Evolutionary conservation across 176 grass and related monocot species (phyloP).

Genomic region (Oryza meyeriana): DNA sequence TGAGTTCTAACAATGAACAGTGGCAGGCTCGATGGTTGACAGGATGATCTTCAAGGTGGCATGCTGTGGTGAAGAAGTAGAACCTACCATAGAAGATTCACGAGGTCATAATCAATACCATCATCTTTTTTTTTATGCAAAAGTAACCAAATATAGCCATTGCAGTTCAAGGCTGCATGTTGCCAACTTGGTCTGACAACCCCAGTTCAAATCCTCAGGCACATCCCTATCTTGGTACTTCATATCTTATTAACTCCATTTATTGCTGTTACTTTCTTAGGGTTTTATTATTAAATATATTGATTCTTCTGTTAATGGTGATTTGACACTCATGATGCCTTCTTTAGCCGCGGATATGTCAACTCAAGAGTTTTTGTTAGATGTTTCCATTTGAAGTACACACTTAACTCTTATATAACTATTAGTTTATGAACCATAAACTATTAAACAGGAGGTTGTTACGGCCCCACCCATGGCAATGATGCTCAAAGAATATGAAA

Average conservation of each 20-base stretch:
- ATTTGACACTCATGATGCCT: neutral
- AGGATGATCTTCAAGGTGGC: neutral
- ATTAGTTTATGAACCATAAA: neutral
- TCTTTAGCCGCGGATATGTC: neutral
- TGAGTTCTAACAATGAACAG: neutral
- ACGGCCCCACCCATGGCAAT: neutral
- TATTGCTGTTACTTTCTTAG: neutral
- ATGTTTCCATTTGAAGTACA: neutral
- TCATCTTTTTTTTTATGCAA: neutral
- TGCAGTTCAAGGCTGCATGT: neutral
- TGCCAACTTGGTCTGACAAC: neutral
- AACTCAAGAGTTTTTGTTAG: neutral
- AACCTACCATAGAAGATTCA: neutral
- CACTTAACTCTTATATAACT: neutral
- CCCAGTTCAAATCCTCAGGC: neutral
- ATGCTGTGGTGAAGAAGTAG: neutral
- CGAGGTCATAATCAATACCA: neutral
- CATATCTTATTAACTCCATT: neutral
- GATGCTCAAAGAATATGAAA: neutral
- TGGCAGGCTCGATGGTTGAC: neutral
- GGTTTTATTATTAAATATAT: neutral
- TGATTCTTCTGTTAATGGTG: neutral
- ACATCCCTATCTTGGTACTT: neutral
- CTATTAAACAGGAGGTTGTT: neutral
- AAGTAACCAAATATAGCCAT: neutral